Conservation (phyloP, 2,329 filamentous ascomycete species). For the Escovopsis weberi region DNA sequence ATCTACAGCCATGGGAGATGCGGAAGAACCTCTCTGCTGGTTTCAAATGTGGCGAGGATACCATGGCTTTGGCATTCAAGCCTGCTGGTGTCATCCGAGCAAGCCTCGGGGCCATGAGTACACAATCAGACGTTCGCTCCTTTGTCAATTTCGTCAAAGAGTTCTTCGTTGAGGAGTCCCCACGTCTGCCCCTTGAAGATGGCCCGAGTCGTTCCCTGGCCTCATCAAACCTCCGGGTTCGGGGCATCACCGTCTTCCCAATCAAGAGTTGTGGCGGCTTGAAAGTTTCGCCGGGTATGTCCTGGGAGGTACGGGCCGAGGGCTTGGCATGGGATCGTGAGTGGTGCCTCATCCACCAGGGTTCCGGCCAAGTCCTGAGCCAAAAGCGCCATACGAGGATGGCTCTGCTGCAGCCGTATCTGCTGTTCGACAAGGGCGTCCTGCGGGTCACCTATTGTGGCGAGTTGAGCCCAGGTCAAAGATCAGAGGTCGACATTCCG, state of each 20-base stretch:
- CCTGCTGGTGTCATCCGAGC: conserved; percentile 76
- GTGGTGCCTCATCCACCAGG: conserved; percentile 86
- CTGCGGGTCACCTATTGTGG: conserved; percentile 45
- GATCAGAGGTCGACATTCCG: conserved; percentile 36
- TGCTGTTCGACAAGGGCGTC: conserved; percentile 56
- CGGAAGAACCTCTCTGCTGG: conserved; percentile 72
- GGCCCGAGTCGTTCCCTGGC: not conserved
- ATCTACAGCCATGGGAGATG: conserved; percentile 67
- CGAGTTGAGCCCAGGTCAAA: conserved; percentile 8
- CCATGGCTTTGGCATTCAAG: conserved; percentile 69
- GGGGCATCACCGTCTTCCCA: conserved; percentile 63
- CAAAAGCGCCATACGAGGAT: conserved; percentile 83
- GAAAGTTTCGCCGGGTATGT: conserved; percentile 42
- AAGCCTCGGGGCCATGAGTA: conserved; percentile 87
- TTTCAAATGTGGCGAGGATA: conserved; percentile 68
- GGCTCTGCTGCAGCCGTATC: conserved; percentile 61
- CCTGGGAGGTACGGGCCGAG: conserved; percentile 69
- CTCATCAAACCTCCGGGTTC: conserved; percentile 26
- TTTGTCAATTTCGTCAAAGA: conserved; percentile 61
- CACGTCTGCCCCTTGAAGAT: not conserved
- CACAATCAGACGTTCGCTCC: conserved; percentile 51
- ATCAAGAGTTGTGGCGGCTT: conserved; percentile 90
- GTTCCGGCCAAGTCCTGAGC: conserved; percentile 69
- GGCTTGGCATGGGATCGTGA: conserved; percentile 90
- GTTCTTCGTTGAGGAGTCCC: conserved; percentile 35